Percentiles rank a stretch among this genome's conserved stretches.
Conservation (phyloP, 495 filamentous ascomycete genomes). For the Aspergillus cavernicola region DNA sequence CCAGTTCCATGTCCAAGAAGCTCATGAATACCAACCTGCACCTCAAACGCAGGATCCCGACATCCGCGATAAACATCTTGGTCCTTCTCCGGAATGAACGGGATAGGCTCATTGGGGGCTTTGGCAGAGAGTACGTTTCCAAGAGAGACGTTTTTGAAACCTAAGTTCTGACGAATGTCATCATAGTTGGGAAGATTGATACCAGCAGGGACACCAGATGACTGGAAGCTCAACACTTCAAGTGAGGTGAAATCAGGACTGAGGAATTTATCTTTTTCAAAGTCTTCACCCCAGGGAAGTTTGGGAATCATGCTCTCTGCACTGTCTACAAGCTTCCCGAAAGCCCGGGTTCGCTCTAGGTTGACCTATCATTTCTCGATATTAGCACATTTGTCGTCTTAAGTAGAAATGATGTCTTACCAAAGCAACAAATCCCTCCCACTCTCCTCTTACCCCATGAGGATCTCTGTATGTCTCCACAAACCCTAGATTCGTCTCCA, state of each 20-base stretch:
- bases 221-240: constrained; percentile 70
- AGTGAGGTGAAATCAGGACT: constrained; percentile 92
- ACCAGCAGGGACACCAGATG: constrained; percentile 80
- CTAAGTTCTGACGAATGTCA: constrained; percentile 84
- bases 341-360: constrained; percentile 85
- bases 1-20: constrained; percentile 94
- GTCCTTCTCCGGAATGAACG: constrained; percentile 76
- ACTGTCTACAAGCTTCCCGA: constrained; percentile 74
- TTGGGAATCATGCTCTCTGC: constrained; percentile 82
- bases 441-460: constrained; percentile 88
- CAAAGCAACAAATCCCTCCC: constrained; percentile 88
- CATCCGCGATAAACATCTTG: constrained; percentile 72
- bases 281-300: constrained; percentile 81
- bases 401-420: constrained; percentile 32
- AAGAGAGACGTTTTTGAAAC: constrained; percentile 97
- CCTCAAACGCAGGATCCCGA: constrained; percentile 84
- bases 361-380: constrained; percentile 52
- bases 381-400: neutral
- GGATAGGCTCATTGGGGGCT: constrained; percentile 81
- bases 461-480: constrained; percentile 96
- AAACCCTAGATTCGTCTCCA: constrained; percentile 92
- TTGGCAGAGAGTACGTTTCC: constrained; percentile 91
- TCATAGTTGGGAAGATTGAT: constrained; percentile 88
- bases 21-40: constrained; percentile 94
- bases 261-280: constrained; percentile 93